Evolutionary conservation across 2,329 filamentous ascomycete genomes (phyloP), one percentile per base, ranked within the genome.

Genomic region (Chaetothyriales sp.): DNA sequence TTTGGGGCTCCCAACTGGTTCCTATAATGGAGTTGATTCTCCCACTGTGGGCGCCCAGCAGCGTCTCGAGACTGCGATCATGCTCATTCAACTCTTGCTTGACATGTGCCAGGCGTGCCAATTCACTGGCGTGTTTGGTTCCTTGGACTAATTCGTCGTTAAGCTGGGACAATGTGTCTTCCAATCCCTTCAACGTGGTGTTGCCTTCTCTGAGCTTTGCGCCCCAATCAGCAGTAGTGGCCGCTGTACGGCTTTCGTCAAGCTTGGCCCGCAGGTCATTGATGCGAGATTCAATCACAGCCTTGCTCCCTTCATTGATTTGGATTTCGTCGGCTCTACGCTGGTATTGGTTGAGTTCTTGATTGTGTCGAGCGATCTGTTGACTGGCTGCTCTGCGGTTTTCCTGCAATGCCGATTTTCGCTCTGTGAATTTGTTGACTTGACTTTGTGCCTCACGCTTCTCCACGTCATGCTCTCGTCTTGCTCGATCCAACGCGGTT

Each of bases 291-390:
- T 92, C 84, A 5, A 95, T 74, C 2, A 86, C 74, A 22, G 85
- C 85, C 65, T 87, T 86, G 29, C 80, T 79, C 2, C 89, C 89
- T 69, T 97, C 90, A 60, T 98, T 90, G 28, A 89, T 77, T 37
- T 85, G 77, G 51, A 98, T 83, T n/a, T 74, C 73, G 60, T 83
- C 77, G 29, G 88, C 73, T 29, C 85, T 80, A 46, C 72, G 75
- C 63, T 94, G 86, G 33, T 89, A 73, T 1, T 72, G 69, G 2
- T 69, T 69, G 5, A 83, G 79, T 50, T 85, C 85, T 62, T 77
- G 81, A 54, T 94, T 87, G 59, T 92, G 89, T 5, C 74, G 69
- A 0, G 73, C 71, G 54, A 94, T 88, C 46, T 86, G 81, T 58
- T 85, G 78, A 61, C 80, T 85, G 4, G 87, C 81, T 46, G 77